Conservation (phyloP, 139 green algal species). For the Pleodorina starrii region DNA sequence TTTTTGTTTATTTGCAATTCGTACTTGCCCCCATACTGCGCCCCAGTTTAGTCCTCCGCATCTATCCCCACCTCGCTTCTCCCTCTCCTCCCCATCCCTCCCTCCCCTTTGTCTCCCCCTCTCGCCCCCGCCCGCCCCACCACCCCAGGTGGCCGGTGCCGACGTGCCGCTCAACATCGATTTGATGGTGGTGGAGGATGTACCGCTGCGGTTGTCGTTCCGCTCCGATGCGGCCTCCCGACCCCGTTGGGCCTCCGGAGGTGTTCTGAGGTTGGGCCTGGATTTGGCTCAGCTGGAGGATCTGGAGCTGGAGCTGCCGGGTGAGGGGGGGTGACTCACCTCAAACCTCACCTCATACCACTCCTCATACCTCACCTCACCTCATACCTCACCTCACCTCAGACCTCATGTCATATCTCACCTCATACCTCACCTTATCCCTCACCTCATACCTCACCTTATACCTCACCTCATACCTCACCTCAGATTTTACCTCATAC, state of each 20-base stretch:
- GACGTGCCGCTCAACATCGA: conserved; percentile 75
- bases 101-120: not conserved
- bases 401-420: too few species aligned
- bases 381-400: too few species aligned
- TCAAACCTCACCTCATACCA: too few species aligned
- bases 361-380: too few species aligned
- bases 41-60: too few species aligned
- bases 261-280: conserved; percentile 65
- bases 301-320: conserved; percentile 74
- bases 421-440: too few species aligned
- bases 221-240: conserved; percentile 67
- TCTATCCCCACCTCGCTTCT: not conserved
- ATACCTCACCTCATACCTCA: too few species aligned
- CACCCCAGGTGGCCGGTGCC: conserved; percentile 26
- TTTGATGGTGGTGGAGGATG: conserved; percentile 72
- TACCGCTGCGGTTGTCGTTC: conserved; percentile 79
- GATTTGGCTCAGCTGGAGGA: conserved; percentile 87
- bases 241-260: conserved; percentile 64
- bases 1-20: too few species aligned
- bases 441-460: too few species aligned
- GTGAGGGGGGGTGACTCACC: conserved; percentile 43
- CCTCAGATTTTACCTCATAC: too few species aligned
- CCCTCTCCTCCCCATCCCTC: not conserved
- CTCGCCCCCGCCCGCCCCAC: not conserved
- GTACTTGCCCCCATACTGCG: too few species aligned